Conservation (phyloP, 2,329 filamentous ascomycete species). For the Xylariales sp. region DNA sequence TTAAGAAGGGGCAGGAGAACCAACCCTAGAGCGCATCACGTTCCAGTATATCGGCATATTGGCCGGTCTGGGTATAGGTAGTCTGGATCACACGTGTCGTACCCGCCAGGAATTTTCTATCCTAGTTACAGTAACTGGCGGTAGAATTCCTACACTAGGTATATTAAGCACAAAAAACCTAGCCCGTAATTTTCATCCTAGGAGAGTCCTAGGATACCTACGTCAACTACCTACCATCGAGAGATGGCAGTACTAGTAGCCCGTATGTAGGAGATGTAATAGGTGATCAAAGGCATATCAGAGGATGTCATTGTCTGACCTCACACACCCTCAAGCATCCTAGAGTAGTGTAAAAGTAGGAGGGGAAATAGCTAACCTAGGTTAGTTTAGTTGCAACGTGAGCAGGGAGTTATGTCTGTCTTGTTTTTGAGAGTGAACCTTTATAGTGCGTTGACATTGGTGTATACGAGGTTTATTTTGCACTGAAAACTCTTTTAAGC, state of each 20-base stretch:
- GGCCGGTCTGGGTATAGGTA: background rate
- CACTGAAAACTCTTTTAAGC: too few species aligned
- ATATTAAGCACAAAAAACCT: background rate
- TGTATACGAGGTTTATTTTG: too few species aligned
- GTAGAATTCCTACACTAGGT: constrained; percentile 15
- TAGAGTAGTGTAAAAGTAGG: too few species aligned
- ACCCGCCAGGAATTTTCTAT: constrained; percentile 22
- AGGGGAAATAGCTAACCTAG: too few species aligned
- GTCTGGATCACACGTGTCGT: constrained; percentile 22
- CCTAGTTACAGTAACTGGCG: background rate
- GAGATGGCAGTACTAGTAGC: background rate
- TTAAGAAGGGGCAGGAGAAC: constrained; percentile 5
- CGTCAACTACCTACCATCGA: constrained; percentile 1
- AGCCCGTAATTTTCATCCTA: background rate
- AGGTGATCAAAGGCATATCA: background rate
- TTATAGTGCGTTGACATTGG: too few species aligned
- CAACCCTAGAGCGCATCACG: constrained; percentile 7
- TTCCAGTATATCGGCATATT: constrained; percentile 18
- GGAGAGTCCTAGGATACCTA: constrained; percentile 6
- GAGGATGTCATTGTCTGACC: too few species aligned
- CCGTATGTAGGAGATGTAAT: constrained; percentile 5
- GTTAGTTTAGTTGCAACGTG: too few species aligned
- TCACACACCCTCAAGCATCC: too few species aligned
- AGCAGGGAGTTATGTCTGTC: too few species aligned
- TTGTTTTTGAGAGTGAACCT: too few species aligned